phyloP scores from a whole-genome alignment of 2,329 filamentous ascomycete genomes.

The Diplodia mutila region DNA sequence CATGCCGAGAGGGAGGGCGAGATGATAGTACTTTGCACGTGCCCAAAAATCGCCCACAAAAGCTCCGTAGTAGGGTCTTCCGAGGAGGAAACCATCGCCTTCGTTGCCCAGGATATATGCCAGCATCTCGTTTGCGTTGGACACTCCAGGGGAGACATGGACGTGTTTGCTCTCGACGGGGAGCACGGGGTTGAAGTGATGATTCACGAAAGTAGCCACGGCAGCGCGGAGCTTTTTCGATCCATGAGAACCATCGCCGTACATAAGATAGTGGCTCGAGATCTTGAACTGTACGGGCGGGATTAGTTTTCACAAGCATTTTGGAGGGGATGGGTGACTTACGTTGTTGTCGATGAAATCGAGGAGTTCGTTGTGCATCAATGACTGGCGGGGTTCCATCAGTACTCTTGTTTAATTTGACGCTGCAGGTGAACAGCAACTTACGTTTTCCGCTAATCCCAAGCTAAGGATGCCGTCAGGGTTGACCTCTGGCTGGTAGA shows the following conservation, averaged over 20 bases:
- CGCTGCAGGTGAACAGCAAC: too few relatives aligned
- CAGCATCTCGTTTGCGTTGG: constrained; percentile 48
- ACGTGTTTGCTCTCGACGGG: constrained; percentile 45
- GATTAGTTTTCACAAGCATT: neutral
- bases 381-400: constrained; percentile 26
- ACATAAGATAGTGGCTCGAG: constrained; percentile 39
- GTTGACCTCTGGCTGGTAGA: constrained; percentile 49
- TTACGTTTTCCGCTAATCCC: constrained; percentile 56
- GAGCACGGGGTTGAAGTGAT: constrained; percentile 42
- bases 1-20: neutral
- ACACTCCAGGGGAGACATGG: constrained; percentile 46
- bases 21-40: constrained; percentile 40
- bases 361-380: constrained; percentile 55
- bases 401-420: neutral
- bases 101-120: constrained; percentile 48
- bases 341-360: constrained; percentile 49
- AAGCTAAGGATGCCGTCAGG: constrained; percentile 55
- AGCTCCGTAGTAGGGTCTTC: constrained; percentile 53
- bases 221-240: constrained; percentile 46
- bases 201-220: constrained; percentile 49
- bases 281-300: neutral
- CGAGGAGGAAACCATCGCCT: constrained; percentile 53
- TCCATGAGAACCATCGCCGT: constrained; percentile 48
- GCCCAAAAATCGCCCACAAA: constrained; percentile 55
- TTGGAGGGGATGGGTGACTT: constrained; percentile 27